Conservation (phyloP, 306 rosid genomes). For the Albizia julibrissin region DNA sequence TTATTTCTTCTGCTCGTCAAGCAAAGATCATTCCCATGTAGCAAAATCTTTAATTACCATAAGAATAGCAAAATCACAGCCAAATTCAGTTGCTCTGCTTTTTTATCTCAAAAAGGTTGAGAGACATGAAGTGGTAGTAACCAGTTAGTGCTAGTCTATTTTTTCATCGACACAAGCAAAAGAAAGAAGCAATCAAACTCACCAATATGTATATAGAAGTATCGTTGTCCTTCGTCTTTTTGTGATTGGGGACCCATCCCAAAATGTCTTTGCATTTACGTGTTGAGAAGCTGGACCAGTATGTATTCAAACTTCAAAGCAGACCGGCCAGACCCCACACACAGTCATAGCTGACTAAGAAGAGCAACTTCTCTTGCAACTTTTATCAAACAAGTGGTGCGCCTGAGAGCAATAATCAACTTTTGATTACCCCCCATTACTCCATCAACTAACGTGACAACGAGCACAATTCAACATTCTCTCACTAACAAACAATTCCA, state of each 20-base stretch:
- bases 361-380: slow-evolving; percentile 25
- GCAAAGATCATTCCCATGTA: neutral
- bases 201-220: neutral
- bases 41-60: neutral
- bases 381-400: slow-evolving; percentile 15
- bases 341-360: slow-evolving; percentile 37
- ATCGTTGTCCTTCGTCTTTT: neutral
- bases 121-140: neutral
- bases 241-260: slow-evolving; percentile 16
- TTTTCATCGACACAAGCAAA: neutral
- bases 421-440: slow-evolving; percentile 10
- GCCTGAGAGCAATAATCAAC: neutral
- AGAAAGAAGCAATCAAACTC: slow-evolving; percentile 1
- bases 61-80: neutral
- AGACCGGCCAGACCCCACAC: slow-evolving; percentile 15
- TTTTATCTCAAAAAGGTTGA: neutral
- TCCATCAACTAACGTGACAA: slow-evolving; percentile 31
- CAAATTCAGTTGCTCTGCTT: neutral
- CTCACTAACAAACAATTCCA: neutral
- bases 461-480: neutral
- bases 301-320: slow-evolving; percentile 27
- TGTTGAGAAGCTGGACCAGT: slow-evolving; percentile 1
- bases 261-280: slow-evolving; percentile 22
- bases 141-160: neutral
- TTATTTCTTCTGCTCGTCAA: neutral